Evolutionary conservation across 192 early-diverging fungal species (phyloP), one percentile per base, ranked within the genome.

Genomic region (Podila horticola): DNA sequence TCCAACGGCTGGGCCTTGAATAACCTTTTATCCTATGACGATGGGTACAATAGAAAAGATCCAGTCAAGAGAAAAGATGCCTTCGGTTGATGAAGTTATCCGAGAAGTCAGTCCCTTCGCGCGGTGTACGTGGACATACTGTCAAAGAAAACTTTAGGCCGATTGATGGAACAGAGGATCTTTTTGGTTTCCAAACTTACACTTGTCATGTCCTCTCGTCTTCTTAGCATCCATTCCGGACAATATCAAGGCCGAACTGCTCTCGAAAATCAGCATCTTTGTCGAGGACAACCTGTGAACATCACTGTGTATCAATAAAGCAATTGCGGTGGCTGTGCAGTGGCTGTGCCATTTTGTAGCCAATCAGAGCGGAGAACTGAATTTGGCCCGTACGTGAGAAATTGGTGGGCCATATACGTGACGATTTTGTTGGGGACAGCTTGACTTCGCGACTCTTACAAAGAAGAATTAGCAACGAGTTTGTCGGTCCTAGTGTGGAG

Each of bases 51-150:
- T 64, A 79, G 76, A 72, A n/a, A 68, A 28, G 62, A 72, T 79
- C 41, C 70, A 79, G 22, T 38, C 69, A 48, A 71, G 55, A 50
- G 76, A 79, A 11, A 68, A 34, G 6, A 33, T 63, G 20, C 48
- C 67, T 30, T 72, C 76, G 26, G 76, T 79, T 4, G 76, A 79
- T n/a, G 76, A 79, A 60, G 61, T 68, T 30, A 79, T 79, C 38
- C 71, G 71, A 20, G 76, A 79, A 58, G 76, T 79, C 49, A 68
- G 76, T 38, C 69, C 69, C 22, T 69, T 67, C 57, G 76, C 76
- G 7, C 69, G 76, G 64, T 69, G 76, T 79, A 72, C 61, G 34
- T 48, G n/a, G 22, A 20, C 30, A 31, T 17, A 24, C 13, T 0
- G 19, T 52, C 24, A 6, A 10, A 64, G 33, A 64, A 22, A 41